Evolutionary conservation across 805 yeast genomes (phyloP), one percentile per base, ranked within the genome.

Genomic region (Candida maesae): DNA sequence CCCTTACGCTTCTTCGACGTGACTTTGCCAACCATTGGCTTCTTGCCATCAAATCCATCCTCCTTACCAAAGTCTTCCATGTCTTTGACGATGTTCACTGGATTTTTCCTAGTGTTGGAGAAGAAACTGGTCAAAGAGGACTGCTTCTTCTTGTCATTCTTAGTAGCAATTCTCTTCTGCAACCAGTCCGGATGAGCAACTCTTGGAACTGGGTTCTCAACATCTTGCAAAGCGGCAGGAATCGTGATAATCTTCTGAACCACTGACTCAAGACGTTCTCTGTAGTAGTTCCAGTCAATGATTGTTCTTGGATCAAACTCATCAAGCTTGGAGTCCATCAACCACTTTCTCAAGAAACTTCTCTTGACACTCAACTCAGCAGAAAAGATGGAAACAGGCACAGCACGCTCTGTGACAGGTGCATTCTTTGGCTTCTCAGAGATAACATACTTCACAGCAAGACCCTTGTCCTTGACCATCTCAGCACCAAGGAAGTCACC

Each of bases 181-280:
- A 93, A 68, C 99, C 99, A 93, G 23, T 83, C 93, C 0, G 99
- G 99, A 56, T 91, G 97, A 4, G 77, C 76, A 6, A 95, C 91
- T 51, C 97, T 71, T 5, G 97, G 97, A 33, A 95, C 97, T 0
- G 99, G 99, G 55, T 93, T 95, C 12, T 70, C 64, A 14, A 91
- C 77, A 38, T 79, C 78, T 65, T 93, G 99, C 40, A 91, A 68
- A 6, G 97, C 98, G 5, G 99, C 99, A 2, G 99, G 99, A 51
- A 93, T 91, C 0, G 96, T 84, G 51, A 93, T 86, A 53, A 93
- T 88, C 64, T 95, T 93, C 60, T 90, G 96, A 32, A 95, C 80
- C 6, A 90, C 95, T 2, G 96, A 88, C 0, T 91, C 95, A 26
- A 93, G 71, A 55, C 99, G 78, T 54, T 88, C 96, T 47, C 81